phyloP scores from a whole-genome alignment of 2,329 filamentous ascomycete genomes.

The Phoma sp. region DNA sequence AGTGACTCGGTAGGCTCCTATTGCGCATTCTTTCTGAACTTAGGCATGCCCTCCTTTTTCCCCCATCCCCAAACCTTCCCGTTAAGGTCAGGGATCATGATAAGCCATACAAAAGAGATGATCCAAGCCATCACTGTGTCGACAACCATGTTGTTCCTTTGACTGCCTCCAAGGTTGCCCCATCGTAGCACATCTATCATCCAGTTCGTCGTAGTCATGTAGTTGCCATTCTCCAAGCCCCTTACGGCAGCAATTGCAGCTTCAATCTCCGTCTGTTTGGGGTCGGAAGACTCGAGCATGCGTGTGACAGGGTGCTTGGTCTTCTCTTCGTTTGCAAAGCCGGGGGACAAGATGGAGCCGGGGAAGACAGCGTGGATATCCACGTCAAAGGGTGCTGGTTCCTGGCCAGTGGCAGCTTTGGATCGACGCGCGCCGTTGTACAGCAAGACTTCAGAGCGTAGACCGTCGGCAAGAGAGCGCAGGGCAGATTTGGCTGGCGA shows the following conservation, averaged over 20 bases:
- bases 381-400: conserved; percentile 66
- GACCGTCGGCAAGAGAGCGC: conserved; percentile 78
- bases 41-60: conserved; percentile 58
- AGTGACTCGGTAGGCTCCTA: conserved; percentile 6
- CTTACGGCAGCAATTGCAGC: conserved; percentile 74
- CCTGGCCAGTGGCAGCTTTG: conserved; percentile 32
- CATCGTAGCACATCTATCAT: conserved; percentile 76
- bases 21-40: conserved; percentile 34
- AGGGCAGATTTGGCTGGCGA: conserved; percentile 85
- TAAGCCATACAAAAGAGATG: conserved; percentile 60
- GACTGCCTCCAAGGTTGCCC: conserved; percentile 57
- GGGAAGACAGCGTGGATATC: conserved; percentile 83
- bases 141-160: conserved; percentile 58
- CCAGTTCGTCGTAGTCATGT: conserved; percentile 76
- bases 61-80: conserved; percentile 64
- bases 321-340: conserved; percentile 75
- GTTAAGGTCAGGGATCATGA: conserved; percentile 63
- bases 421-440: conserved; percentile 71
- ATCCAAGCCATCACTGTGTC: conserved; percentile 63
- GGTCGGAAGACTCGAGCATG: conserved; percentile 81
- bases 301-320: conserved; percentile 82
- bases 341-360: conserved; percentile 79
- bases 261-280: conserved; percentile 75
- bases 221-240: conserved; percentile 80
- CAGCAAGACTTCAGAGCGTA: conserved; percentile 82